A percentile compares a stretch with the other conserved stretches of the same genome.
Conservation (phyloP, 2,329 filamentous ascomycete genomes). For the Lasiodiplodia sp. region DNA sequence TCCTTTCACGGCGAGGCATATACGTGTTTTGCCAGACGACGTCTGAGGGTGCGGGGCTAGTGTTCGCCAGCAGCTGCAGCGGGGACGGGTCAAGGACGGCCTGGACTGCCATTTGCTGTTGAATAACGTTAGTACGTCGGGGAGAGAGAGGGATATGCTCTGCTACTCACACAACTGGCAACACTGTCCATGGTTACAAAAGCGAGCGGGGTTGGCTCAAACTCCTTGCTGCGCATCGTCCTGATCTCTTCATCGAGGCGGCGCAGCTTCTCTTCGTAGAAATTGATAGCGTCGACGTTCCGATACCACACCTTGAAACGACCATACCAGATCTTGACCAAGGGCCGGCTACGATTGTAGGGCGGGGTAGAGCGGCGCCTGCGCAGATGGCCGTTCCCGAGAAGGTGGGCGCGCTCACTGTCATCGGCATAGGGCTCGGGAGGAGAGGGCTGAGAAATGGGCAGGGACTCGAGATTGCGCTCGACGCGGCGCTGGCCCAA, state of each 20-base stretch:
- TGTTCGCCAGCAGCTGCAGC: constrained; percentile 81
- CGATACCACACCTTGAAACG: constrained; percentile 74
- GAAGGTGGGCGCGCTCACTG: constrained; percentile 65
- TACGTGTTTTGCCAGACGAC: constrained; percentile 98
- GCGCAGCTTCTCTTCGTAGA: constrained; percentile 87
- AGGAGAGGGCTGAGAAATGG: constrained; percentile 57
- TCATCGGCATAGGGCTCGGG: constrained; percentile 49
- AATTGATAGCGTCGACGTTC: constrained; percentile 88
- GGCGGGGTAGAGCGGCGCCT: constrained; percentile 34
- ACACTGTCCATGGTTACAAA: constrained; percentile 99
- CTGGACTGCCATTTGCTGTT: constrained; percentile 87
- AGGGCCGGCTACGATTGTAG: constrained; percentile 65
- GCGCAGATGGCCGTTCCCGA: constrained; percentile 49
- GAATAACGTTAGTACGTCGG: neutral
- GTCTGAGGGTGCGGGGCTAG: constrained; percentile 86
- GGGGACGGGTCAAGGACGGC: constrained; percentile 91
- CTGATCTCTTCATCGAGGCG: constrained; percentile 78
- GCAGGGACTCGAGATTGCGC: constrained; percentile 56
- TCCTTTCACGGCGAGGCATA: constrained; percentile 73
- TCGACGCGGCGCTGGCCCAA: constrained; percentile 65
- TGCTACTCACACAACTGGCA: constrained; percentile 64
- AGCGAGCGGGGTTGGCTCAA: constrained; percentile 79
- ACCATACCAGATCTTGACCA: constrained; percentile 79
- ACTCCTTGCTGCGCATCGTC: constrained; percentile 75
- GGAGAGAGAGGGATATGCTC: too few species aligned